These are phyloP conservation scores for Perilla frutescens DNA, from an alignment of 257 asterid genomes.

Conservation along the genomic window DNA sequence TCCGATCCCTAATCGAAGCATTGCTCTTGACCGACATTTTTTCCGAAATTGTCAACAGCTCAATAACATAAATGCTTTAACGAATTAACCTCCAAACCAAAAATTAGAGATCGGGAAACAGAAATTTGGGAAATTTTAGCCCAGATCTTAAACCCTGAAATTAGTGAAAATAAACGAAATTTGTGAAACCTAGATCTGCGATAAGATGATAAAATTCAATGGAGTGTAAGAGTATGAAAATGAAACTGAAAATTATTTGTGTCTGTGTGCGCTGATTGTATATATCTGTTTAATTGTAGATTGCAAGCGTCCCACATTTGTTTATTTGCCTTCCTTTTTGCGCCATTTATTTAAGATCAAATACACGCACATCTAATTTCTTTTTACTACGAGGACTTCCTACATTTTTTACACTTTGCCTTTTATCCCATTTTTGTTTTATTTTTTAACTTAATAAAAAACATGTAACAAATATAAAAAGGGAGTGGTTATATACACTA, in stretches of 20 bases:
- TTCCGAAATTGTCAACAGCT: constrained; percentile 30
- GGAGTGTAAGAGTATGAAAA: background rate
- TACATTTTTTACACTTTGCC: too few species aligned
- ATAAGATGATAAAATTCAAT: constrained; percentile 29
- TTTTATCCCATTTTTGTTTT: too few species aligned
- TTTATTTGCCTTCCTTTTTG: background rate
- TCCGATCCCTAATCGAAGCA: constrained; percentile 89
- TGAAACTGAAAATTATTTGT: background rate
- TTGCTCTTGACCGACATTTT: constrained; percentile 63
- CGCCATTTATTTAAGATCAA: background rate
- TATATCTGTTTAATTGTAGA: background rate
- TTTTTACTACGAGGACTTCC: too few species aligned
- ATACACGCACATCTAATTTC: too few species aligned
- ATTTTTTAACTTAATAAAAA: too few species aligned
- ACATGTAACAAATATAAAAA: too few species aligned
- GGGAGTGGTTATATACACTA: too few species aligned
- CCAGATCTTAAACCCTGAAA: constrained; percentile 40
- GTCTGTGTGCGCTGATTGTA: background rate
- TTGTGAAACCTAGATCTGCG: constrained; percentile 49
- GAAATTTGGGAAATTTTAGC: constrained; percentile 3
- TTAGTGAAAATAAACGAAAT: constrained; percentile 22
- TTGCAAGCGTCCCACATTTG: background rate
- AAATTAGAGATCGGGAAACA: constrained; percentile 28
- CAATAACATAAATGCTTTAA: constrained; percentile 25
- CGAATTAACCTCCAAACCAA: background rate